These are phyloP conservation scores for Raddia distichophylla DNA, from an alignment of 176 grass and related monocot species.

Conservation along the genomic window DNA sequence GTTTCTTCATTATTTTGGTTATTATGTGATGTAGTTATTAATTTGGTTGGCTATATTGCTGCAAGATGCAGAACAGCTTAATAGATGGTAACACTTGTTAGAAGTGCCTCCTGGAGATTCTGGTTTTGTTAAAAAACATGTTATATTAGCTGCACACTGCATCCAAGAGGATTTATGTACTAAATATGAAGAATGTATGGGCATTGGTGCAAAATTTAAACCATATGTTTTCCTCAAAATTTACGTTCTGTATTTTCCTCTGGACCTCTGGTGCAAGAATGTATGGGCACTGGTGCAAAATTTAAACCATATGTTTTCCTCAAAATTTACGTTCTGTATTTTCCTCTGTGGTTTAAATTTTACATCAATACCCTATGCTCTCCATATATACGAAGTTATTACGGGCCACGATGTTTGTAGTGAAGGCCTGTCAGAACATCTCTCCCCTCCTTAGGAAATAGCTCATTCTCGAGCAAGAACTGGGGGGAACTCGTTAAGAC, in stretches of 20 bases:
- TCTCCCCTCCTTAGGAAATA: too few relatives aligned
- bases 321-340: too few relatives aligned
- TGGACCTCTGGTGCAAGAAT: too few relatives aligned
- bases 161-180: neutral
- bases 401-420: too few relatives aligned
- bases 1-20: neutral
- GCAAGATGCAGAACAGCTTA: neutral
- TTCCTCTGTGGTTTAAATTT: too few relatives aligned
- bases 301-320: neutral
- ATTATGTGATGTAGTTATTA: constrained; percentile 12
- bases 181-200: neutral
- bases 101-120: constrained; percentile 1
- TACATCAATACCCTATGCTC: too few relatives aligned
- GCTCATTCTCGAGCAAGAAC: too few relatives aligned
- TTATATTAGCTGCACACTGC: neutral
- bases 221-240: too few relatives aligned
- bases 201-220: neutral
- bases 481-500: too few relatives aligned
- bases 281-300: neutral
- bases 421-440: too few relatives aligned
- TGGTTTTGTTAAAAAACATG: neutral
- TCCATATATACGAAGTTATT: too few relatives aligned
- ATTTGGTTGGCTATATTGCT: neutral
- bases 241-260: too few relatives aligned
- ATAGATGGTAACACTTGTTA: neutral